Conservation (phyloP, 2,329 filamentous ascomycete species). For the Cytospora mali region DNA sequence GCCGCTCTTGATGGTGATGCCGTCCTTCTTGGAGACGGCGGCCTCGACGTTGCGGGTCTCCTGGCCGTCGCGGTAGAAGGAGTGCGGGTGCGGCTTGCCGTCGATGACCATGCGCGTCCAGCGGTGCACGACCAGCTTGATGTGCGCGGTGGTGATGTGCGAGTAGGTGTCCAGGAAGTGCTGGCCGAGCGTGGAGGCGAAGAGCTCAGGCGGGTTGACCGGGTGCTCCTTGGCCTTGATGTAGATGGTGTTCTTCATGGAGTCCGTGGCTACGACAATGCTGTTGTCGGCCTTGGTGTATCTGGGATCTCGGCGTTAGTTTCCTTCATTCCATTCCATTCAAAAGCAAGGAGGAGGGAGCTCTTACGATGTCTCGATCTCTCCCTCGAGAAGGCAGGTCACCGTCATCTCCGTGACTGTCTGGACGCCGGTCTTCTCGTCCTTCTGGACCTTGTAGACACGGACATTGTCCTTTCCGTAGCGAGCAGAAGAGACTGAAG, state of each 20-base stretch:
- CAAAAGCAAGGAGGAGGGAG: too few species aligned
- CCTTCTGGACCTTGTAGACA: slow-evolving; percentile 88
- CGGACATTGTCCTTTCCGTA: slow-evolving; percentile 99
- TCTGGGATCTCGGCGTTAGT: slow-evolving; percentile 46
- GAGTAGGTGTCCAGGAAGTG: slow-evolving; percentile 89
- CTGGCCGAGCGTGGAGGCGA: slow-evolving; percentile 77
- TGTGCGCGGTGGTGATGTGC: slow-evolving; percentile 84
- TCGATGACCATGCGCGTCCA: slow-evolving; percentile 90
- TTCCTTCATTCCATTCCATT: slow-evolving; percentile 6
- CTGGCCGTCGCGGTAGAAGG: slow-evolving; percentile 85
- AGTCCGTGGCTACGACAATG: slow-evolving; percentile 93
- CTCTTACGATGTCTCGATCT: slow-evolving; percentile 78
- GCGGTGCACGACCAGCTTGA: slow-evolving; percentile 81
- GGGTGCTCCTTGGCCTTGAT: slow-evolving; percentile 93
- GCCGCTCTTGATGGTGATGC: slow-evolving; percentile 75
- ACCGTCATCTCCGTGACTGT: slow-evolving; percentile 94
- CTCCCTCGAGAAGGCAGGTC: slow-evolving; percentile 87
- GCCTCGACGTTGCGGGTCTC: slow-evolving; percentile 86
- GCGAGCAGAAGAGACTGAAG: slow-evolving; percentile 64
- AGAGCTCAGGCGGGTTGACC: slow-evolving; percentile 90
- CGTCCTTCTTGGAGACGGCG: slow-evolving; percentile 65
- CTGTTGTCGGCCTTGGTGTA: slow-evolving; percentile 95
- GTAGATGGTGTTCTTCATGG: slow-evolving; percentile 97
- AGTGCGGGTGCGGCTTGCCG: slow-evolving; percentile 91
- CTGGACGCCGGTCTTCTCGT: slow-evolving; percentile 76